These are phyloP conservation scores for Eurotiales sp. DNA, from an alignment of 2,329 filamentous ascomycete genomes.

Conservation along the genomic window DNA sequence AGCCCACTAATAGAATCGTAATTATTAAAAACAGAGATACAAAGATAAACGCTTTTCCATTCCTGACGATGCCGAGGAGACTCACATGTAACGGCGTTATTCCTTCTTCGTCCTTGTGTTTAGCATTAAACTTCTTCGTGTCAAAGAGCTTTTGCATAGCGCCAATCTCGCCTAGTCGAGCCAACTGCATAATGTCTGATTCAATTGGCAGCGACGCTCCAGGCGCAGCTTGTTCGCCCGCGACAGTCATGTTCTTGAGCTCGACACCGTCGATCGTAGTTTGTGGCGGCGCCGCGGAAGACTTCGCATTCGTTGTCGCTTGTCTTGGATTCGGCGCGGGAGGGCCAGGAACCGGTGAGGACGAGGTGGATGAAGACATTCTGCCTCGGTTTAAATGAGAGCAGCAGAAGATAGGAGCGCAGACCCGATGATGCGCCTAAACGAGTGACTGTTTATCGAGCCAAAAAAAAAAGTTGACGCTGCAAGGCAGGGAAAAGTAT, in stretches of 20 bases:
- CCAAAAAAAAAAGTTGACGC: not conserved
- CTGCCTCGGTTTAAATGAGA: not conserved
- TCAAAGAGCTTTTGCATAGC: slow-evolving; percentile 90
- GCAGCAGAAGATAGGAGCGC: not conserved
- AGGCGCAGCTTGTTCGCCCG: slow-evolving; percentile 12
- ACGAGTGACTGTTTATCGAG: not conserved
- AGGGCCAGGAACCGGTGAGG: slow-evolving; percentile 3
- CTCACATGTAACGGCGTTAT: slow-evolving; percentile 89
- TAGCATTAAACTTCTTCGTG: slow-evolving; percentile 73
- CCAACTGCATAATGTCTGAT: slow-evolving; percentile 93
- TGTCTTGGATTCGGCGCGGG: slow-evolving; percentile 19
- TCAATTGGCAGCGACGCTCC: slow-evolving; percentile 45
- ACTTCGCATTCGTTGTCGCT: slow-evolving; percentile 24
- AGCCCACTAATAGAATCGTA: slow-evolving; percentile 67
- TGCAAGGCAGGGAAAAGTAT: not conserved
- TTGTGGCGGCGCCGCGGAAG: slow-evolving; percentile 29
- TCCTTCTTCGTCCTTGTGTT: slow-evolving; percentile 81
- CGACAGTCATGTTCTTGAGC: slow-evolving; percentile 34
- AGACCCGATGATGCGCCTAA: not conserved
- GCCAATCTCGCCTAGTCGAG: slow-evolving; percentile 77
- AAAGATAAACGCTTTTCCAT: not conserved
- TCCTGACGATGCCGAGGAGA: not conserved
- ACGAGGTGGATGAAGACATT: slow-evolving; percentile 3
- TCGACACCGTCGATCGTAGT: slow-evolving; percentile 34
- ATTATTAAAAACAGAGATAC: slow-evolving; percentile 14